Base-by-base conservation (phyloP, 176 grass and related monocot species). In the Oryza longistaminata region DNA sequence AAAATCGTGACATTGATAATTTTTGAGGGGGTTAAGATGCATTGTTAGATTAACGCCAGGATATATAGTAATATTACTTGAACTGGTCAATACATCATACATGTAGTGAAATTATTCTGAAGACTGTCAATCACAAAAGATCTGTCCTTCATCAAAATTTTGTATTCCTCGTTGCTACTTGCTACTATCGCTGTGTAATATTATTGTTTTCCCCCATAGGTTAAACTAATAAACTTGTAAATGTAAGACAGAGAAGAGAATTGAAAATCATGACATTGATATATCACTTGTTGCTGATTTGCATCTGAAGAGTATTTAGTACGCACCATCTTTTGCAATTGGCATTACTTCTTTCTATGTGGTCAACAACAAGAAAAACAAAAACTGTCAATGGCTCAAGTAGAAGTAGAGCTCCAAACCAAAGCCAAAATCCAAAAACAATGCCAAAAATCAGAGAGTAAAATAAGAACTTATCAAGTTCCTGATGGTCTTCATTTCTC, bases 331-430 rank as follows among this genome's bases (percentile, higher is more conserved):
- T 37, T 37, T 37, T 37, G 35, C 35, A 37, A 37, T 37, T 37
- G 71, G 33, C 44, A 33, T 42, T 16, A 83, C 10, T 58, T 78
- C 80, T 40, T 50, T 87, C 69, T 31, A 81, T 66, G 11, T 13
- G n/a, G 50, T 91, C 89, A 34, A 85, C 74, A 33, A 70, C 64
- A 21, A 11, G 11, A 15, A 81, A 9, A 81, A 80, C 79, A 19
- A 4, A 29, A 6, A 61, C 15, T 37, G 66, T 91, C 75, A 53
- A 65, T 0, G 80, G 13, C 74, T 55, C 53, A 2, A 75, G 34
- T 4, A 85, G 67, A 46, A 88, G 64, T 9, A 88, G 50, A 55
- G 81, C 11, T 2, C 62, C 82, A 66, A 76, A 81, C 39, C 87
- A 88, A 3, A 62, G 7, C 85, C 77, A 91, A 7, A 82, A 78